Evolutionary conservation across 352 stramenopile species (phyloP).

Genomic region (Pythium sp.): DNA sequence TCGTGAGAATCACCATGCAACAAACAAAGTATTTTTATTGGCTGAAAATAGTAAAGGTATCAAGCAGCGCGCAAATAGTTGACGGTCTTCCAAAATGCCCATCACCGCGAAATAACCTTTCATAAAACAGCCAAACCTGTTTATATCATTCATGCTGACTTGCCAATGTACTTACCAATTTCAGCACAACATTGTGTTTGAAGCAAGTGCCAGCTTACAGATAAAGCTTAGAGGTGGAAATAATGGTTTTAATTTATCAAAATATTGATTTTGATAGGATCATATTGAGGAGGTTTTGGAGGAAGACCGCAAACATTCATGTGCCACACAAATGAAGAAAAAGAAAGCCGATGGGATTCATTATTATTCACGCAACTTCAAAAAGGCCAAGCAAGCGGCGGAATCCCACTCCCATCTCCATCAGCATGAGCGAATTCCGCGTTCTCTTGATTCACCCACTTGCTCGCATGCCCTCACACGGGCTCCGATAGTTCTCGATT

Average conservation of each 20-base stretch:
- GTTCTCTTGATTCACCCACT: neutral
- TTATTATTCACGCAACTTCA: neutral
- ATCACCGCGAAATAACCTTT: neutral
- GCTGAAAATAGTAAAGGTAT: neutral
- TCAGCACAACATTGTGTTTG: neutral
- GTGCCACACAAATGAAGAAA: neutral
- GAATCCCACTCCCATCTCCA: neutral
- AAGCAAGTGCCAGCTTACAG: neutral
- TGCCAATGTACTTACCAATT: neutral
- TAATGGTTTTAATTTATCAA: neutral
- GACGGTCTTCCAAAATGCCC: neutral
- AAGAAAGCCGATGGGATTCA: neutral
- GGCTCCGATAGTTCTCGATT: neutral
- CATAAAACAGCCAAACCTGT: neutral
- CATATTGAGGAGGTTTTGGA: neutral
- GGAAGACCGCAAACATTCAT: neutral
- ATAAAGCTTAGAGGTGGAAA: neutral
- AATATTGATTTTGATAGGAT: neutral
- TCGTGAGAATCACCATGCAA: neutral
- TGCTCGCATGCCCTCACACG: neutral
- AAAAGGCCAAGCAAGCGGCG: neutral
- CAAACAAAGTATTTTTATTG: neutral
- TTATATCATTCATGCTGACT: too few relatives aligned
- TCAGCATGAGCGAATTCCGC: neutral
- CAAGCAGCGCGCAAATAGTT: neutral